Evolutionary conservation across 345 rosid genomes (phyloP), one percentile per base, ranked within the genome.

Genomic region (Clarkia xantiana): DNA sequence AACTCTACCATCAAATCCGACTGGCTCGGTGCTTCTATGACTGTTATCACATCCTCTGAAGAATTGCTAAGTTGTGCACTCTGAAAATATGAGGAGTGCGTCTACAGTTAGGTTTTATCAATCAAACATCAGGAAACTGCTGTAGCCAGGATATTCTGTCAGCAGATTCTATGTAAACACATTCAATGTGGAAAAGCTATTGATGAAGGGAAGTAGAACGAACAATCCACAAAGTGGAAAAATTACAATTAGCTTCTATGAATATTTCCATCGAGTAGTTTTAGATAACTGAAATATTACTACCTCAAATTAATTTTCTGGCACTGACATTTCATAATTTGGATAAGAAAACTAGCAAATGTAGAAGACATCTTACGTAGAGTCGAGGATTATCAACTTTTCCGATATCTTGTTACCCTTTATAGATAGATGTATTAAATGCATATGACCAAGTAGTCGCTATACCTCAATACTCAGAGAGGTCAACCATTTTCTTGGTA

Each of bases 1-100:
- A 86, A 64, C 65, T 90, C 94, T 57, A 81, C 70, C 94, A 82
- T 72, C 70, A 78, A 74, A 68, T 89, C 95, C 56, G 95, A 88
- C 46, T 82, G 95, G 42, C 77, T 74, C 15, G 95, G 96, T 53
- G 96, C 95, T 62, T 86, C 98, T 17, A 90, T 83, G 64, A 86
- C 96, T 36, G 93, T 81, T 38, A 83, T 57, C 55, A 49, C 68
- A 65, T 76, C 83, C 62, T 64, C 73, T 19, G 76, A 69, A 53
- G 69, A 50, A 45, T 70, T 67, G 44, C 70, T 71, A 36, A 5
- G 5, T 29, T 29, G 9, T 29, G 69, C 61, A 54, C 66, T 51
- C 93, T 86, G 52, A 51, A 62, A 60, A 59, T 23, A 39, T 45
- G 19, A 12, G 52, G 13, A 20, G 15, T 1, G 7, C 9, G 19